These are phyloP conservation scores for Termitomyces sp. DNA, from an alignment of 768 basidiomycete genomes.

Conservation along the genomic window DNA sequence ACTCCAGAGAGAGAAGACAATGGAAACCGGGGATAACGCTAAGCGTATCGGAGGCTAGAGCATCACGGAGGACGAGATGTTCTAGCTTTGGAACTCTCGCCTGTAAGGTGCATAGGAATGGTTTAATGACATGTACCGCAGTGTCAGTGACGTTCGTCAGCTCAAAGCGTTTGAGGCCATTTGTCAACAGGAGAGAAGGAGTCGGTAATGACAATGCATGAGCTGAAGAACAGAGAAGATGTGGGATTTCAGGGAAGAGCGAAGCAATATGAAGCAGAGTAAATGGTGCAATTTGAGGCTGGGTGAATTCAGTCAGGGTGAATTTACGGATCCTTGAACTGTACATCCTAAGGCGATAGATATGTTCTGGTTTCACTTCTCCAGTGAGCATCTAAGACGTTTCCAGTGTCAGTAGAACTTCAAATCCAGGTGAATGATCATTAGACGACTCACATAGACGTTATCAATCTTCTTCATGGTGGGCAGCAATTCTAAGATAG, in stretches of 20 bases:
- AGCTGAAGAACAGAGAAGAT: neutral
- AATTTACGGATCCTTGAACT: neutral
- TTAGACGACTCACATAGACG: neutral
- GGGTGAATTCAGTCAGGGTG: neutral
- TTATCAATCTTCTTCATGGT: slow-evolving; percentile 15
- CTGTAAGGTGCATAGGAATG: neutral
- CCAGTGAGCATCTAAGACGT: neutral
- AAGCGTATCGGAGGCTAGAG: neutral
- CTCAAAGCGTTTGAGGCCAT: neutral
- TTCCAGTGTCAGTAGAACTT: neutral
- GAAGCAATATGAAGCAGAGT: neutral
- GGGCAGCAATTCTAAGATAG: slow-evolving; percentile 27
- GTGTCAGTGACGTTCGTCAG: neutral
- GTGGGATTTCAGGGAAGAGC: neutral
- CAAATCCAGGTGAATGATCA: neutral
- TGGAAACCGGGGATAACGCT: neutral
- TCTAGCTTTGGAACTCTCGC: neutral
- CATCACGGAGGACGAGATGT: neutral
- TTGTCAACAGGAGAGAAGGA: neutral
- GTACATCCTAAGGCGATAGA: neutral
- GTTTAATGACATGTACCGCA: neutral
- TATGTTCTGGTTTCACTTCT: neutral
- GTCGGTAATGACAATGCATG: neutral
- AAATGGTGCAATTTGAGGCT: neutral
- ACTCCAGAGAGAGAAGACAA: neutral